A percentile compares a stretch with the other conserved stretches of the same genome.
phyloP scores from a whole-genome alignment of 2,329 filamentous ascomycete genomes.

The Fusarium sp. region DNA sequence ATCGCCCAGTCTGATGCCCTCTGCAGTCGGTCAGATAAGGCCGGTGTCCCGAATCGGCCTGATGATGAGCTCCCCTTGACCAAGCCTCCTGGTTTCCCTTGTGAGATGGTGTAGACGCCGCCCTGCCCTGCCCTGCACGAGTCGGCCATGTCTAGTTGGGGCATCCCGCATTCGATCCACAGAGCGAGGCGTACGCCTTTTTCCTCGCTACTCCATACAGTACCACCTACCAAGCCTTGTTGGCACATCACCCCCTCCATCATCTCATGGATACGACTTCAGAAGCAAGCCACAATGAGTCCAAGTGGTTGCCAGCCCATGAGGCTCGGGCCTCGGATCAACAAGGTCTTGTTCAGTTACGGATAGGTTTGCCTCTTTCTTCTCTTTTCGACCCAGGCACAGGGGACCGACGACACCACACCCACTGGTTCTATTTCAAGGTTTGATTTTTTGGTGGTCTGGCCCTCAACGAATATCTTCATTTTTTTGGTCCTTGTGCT shows the following conservation, averaged over 20 bases:
- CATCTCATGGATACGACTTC: conserved; percentile 1
- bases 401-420: conserved; percentile 14
- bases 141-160: conserved; percentile 7
- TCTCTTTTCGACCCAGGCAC: conserved; percentile 22
- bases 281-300: conserved; percentile 10
- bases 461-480: not conserved
- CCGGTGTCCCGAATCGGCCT: conserved; percentile 23
- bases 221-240: not conserved
- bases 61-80: conserved; percentile 1
- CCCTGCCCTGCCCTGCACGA: not conserved
- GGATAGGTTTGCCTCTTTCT: conserved; percentile 28
- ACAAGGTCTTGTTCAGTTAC: conserved; percentile 29
- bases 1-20: conserved; percentile 31
- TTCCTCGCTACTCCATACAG: not conserved
- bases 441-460: not conserved
- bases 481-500: not conserved
- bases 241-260: not conserved
- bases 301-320: conserved; percentile 29
- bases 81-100: conserved; percentile 5
- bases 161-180: conserved; percentile 10
- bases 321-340: conserved; percentile 34
- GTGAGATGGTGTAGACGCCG: conserved; percentile 3
- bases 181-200: conserved; percentile 18
- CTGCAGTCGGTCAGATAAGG: conserved; percentile 41
- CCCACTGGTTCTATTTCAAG: conserved; percentile 3